Base-by-base conservation (phyloP, 2,329 filamentous ascomycete genomes). In the Neonectria coccinea region DNA sequence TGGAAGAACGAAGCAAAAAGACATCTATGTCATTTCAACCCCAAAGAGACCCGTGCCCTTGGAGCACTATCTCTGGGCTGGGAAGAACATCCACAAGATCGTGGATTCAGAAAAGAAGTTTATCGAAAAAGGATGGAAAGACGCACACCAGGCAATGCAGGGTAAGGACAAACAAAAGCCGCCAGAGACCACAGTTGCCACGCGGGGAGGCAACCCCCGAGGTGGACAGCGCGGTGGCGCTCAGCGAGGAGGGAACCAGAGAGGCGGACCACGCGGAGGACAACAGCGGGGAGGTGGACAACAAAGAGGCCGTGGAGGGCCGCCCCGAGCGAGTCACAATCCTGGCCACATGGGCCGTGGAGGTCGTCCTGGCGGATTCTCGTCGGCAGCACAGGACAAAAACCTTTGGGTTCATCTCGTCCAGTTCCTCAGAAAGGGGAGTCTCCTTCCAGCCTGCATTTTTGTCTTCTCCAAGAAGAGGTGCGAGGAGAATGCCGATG, bases 401-500 rank as follows among this genome's bases (percentile, higher is more conserved):
- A 98, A 94, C 67, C 86, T 97, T 8, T 99, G 96, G 96, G 95
- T 98, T 39, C 93, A 97, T 75, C 86, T 99, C 42, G 94, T 99
- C 3, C 93, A 97, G 74, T 94, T 93, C 79, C 84, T 99, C 58
- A 92, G 90, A 73, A 97, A 97, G 78, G 89, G 94, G 56, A 93
- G 89, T 53, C 85, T 99, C 4, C 86, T 99, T 4, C 96, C 96
- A 0, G 93, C 92, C 9, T 98, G 95, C 77, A 97, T 99, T 70
- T 99, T 99, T 76, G 95, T 99, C 60, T 99, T 99, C 79, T 99
- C 96, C 3, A 99, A 98, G 82, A 97, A 96, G 79, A 86, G 96
- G 56, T 98, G 96, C 74, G 96, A 99, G 78, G 94, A 98, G 76
- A 99, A 98, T 77, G 96, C 96, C 1, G 93, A 97, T 76, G 95